Evolutionary conservation across 768 basidiomycete genomes (phyloP), one percentile per base, ranked within the genome.

Genomic region (Lenzites betulinus): DNA sequence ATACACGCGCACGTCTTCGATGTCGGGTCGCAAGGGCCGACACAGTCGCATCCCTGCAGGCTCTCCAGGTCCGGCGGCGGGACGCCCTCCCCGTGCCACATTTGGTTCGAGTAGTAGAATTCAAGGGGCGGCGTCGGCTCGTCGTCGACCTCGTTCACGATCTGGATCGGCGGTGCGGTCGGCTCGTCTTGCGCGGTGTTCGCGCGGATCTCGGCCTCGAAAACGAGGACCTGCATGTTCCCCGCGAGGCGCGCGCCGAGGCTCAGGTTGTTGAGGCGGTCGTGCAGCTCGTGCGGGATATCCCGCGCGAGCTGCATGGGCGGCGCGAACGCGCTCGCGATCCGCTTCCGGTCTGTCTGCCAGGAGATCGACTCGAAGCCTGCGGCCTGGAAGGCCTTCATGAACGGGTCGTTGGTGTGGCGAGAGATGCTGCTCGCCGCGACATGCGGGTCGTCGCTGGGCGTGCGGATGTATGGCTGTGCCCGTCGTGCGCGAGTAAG

Each of bases 61-160:
- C 77, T 77, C 35, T 75, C 73, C 20, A 82, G 67, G 63, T 90
- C 85, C 1, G 92, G 88, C 12, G 79, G 80, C 0, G 87, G 85
- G 2, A 95, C 88, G 5, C 78, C 84, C 13, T 85, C 79, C 1
- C 82, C 84, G 60, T 87, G 85, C 81, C 90, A 89, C 78, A 94
- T 85, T 53, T 83, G 75, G 71, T 96, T 95, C 12, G 90, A 86
- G 70, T 96, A 96, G 61, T 87, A 78, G 67, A 95, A 97, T 67
- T 96, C 93, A 84, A 90, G 93, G 25, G 82, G 83, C 0, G 94
- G 93, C 22, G 87, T 83, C 11, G 83, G 78, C 61, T 89, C 88
- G 9, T 78, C 70, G 61, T 92, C 91, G 23, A 92, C 76, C 0
- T 81, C 72, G 66, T 95, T 93, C 51, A 84, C 70, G 25, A 96